A percentile compares a stretch with the other conserved stretches of the same genome.
phyloP scores from a whole-genome alignment of 345 rosid genomes.

The Murraya paniculata region DNA sequence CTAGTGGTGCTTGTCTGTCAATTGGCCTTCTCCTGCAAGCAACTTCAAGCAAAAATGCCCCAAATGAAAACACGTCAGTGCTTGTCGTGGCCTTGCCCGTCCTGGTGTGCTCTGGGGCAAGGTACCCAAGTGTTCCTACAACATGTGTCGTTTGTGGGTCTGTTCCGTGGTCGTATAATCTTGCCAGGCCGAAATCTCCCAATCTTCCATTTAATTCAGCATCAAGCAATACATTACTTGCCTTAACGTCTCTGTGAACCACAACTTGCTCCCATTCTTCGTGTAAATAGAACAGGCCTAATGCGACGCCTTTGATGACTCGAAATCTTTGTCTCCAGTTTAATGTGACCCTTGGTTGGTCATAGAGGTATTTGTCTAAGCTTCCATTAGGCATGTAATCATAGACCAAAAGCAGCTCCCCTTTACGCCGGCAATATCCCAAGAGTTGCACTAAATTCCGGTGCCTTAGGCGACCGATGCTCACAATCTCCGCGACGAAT shows the following conservation, averaged over 20 bases:
- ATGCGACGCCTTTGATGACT: conserved; percentile 55
- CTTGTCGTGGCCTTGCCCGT: conserved; percentile 51
- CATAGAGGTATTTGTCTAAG: conserved; percentile 47
- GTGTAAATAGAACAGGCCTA: conserved; percentile 53
- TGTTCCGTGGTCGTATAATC: conserved; percentile 53
- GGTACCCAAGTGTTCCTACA: conserved; percentile 60
- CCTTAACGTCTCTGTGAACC: conserved; percentile 64
- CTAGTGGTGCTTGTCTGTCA: conserved; percentile 15
- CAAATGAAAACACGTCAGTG: conserved; percentile 56
- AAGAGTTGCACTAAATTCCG: conserved; percentile 51
- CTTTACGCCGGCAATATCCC: conserved; percentile 60
- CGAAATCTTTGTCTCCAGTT: conserved; percentile 54
- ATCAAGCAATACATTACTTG: conserved; percentile 58
- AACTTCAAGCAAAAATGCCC: conserved; percentile 63
- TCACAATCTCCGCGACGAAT: conserved; percentile 58
- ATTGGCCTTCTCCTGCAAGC: conserved; percentile 57
- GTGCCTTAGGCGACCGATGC: conserved; percentile 54
- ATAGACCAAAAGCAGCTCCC: conserved; percentile 57
- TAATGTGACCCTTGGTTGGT: conserved; percentile 36
- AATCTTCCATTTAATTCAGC: conserved; percentile 49
- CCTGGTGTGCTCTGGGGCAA: conserved; percentile 58
- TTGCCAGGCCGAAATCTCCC: conserved; percentile 68
- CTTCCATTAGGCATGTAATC: conserved; percentile 70
- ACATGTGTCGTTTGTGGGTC: conserved; percentile 58
- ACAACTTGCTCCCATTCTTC: conserved; percentile 72